A percentile compares a stretch with the other conserved stretches of the same genome.
phyloP scores from a whole-genome alignment of 2,329 filamentous ascomycete genomes.

The Colletotrichum sp. region DNA sequence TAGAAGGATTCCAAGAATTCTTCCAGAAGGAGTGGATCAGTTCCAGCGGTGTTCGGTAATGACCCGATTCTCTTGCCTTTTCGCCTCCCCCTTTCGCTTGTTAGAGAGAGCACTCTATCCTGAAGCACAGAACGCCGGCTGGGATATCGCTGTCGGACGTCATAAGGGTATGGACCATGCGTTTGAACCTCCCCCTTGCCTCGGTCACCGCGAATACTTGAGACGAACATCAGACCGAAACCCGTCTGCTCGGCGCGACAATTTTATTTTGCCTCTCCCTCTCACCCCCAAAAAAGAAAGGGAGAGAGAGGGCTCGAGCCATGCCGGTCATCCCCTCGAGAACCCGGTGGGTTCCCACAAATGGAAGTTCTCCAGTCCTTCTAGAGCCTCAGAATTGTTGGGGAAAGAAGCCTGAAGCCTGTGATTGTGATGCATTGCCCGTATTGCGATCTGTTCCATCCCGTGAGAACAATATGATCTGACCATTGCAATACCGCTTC shows the following conservation, averaged over 20 bases:
- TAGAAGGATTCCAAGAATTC: background rate
- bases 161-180: background rate
- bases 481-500: background rate
- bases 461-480: background rate
- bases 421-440: background rate
- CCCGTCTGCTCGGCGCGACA: background rate
- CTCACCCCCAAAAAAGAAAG: background rate
- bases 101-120: background rate
- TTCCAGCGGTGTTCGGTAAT: background rate
- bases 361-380: background rate
- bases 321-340: background rate
- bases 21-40: background rate
- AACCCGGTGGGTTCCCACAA: background rate
- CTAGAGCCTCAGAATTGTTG: background rate
- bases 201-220: constrained; percentile 7
- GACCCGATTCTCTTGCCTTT: background rate
- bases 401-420: background rate
- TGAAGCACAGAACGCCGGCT: background rate
- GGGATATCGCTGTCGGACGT: constrained; percentile 5
- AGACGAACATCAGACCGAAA: constrained; percentile 16
- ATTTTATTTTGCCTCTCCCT: background rate
- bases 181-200: background rate
- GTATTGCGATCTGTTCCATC: background rate
- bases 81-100: background rate
- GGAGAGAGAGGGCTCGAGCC: background rate